Conservation (phyloP, 352 stramenopile species). For the Globisporangium spiculum region DNA sequence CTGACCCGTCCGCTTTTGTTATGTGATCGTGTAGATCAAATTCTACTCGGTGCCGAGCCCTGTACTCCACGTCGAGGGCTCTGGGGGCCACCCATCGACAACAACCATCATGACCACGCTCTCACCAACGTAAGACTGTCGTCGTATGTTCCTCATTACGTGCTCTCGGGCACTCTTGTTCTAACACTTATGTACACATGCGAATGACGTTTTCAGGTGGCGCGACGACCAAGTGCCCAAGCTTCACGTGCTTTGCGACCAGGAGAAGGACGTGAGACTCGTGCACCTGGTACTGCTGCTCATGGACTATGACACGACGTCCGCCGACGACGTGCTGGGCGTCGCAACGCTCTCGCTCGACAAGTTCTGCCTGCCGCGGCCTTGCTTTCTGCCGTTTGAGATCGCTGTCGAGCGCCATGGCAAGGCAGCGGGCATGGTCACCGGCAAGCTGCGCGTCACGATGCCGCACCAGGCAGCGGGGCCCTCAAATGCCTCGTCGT, state of each 20-base stretch:
- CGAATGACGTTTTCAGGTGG: conserved; percentile 34
- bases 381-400: conserved; percentile 60
- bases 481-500: conserved; percentile 24
- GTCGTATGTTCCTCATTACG: background rate
- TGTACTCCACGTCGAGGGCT: conserved; percentile 46
- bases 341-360: conserved; percentile 59
- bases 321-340: conserved; percentile 66
- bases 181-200: background rate
- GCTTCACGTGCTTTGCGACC: conserved; percentile 48
- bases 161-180: background rate
- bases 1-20: conserved; percentile 6
- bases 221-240: conserved; percentile 61
- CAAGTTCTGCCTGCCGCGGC: conserved; percentile 38
- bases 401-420: conserved; percentile 43
- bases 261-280: conserved; percentile 49
- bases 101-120: conserved; percentile 64
- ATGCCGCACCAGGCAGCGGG: conserved; percentile 48
- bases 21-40: conserved; percentile 41
- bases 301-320: conserved; percentile 83
- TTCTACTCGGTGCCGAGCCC: conserved; percentile 64
- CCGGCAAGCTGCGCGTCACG: conserved; percentile 54
- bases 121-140: conserved; percentile 43
- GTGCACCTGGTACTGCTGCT: conserved; percentile 73
- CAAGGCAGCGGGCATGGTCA: conserved; percentile 48
- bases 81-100: conserved; percentile 50